Conservation (phyloP, 768 basidiomycete genomes). For the Leccinum uliginosum region DNA sequence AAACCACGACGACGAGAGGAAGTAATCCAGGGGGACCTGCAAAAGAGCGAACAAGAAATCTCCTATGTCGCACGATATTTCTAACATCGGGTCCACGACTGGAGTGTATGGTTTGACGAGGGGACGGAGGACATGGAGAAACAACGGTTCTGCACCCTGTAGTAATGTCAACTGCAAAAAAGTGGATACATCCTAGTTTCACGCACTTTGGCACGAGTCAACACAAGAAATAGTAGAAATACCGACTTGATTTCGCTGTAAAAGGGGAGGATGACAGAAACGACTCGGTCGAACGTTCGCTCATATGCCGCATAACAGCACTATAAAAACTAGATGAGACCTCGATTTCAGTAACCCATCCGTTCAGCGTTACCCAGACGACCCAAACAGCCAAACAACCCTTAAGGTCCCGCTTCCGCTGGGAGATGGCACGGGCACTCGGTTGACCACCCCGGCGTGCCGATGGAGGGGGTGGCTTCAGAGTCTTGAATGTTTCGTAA, state of each 20-base stretch:
- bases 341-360: constrained; percentile 4
- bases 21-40: constrained; percentile 37
- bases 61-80: constrained; percentile 56
- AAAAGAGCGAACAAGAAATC: constrained; percentile 51
- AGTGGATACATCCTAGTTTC: constrained; percentile 1
- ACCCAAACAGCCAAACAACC: constrained; percentile 82
- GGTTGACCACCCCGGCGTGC: constrained; percentile 50
- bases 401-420: constrained; percentile 83
- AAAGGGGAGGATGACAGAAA: constrained; percentile 75
- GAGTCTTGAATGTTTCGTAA: constrained; percentile 80
- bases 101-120: constrained; percentile 68
- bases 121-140: constrained; percentile 76
- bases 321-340: constrained; percentile 34
- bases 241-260: constrained; percentile 80
- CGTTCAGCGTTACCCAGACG: constrained; percentile 61
- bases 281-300: constrained; percentile 54
- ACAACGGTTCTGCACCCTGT: constrained; percentile 84
- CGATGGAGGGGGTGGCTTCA: constrained; percentile 60
- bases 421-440: constrained; percentile 61
- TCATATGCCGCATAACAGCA: constrained; percentile 69
- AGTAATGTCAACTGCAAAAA: constrained; percentile 9
- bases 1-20: constrained; percentile 30
- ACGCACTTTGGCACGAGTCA: constrained; percentile 71
- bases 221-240: constrained; percentile 64
- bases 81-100: constrained; percentile 61